A percentile compares a stretch with the other conserved stretches of the same genome.
Conservation (phyloP, 192 early-diverging fungal genomes). For the Umbelopsis isabellina region DNA sequence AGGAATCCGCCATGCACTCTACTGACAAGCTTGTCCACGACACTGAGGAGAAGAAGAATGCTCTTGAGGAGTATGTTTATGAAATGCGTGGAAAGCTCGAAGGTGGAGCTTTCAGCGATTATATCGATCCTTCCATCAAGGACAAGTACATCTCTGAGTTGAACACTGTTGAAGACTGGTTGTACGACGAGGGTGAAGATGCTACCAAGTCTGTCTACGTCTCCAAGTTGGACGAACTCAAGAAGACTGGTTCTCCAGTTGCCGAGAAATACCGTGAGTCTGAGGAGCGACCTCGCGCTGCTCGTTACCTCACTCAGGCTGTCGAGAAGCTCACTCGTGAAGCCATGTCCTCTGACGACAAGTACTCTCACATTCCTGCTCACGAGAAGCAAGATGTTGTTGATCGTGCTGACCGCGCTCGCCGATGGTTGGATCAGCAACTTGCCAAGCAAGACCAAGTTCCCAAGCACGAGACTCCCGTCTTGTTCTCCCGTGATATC, state of each 20-base stretch:
- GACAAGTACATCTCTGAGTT: slow-evolving; percentile 69
- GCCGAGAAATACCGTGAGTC: slow-evolving; percentile 79
- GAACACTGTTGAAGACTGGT: slow-evolving; percentile 92
- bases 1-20: slow-evolving; percentile 84
- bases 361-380: slow-evolving; percentile 83
- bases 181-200: slow-evolving; percentile 97
- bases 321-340: slow-evolving; percentile 74
- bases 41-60: slow-evolving; percentile 93
- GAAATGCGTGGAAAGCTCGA: slow-evolving; percentile 90
- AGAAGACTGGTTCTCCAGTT: slow-evolving; percentile 82
- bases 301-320: slow-evolving; percentile 77
- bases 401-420: slow-evolving; percentile 73
- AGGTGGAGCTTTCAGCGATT: slow-evolving; percentile 68
- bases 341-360: slow-evolving; percentile 77
- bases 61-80: slow-evolving; percentile 98
- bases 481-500: slow-evolving; percentile 75
- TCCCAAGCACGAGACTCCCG: slow-evolving; percentile 76
- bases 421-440: slow-evolving; percentile 87
- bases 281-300: slow-evolving; percentile 86
- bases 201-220: slow-evolving; percentile 87
- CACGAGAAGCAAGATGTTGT: slow-evolving; percentile 85
- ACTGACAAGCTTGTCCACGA: slow-evolving; percentile 89
- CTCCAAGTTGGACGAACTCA: slow-evolving; percentile 79
- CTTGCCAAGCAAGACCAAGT: slow-evolving; percentile 73
- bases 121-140: slow-evolving; percentile 72